A percentile compares a stretch with the other conserved stretches of the same genome.
These are phyloP conservation scores for Acanthamoeba castellanii DNA, from an alignment of 208 protist species.

Conservation along the genomic window DNA sequence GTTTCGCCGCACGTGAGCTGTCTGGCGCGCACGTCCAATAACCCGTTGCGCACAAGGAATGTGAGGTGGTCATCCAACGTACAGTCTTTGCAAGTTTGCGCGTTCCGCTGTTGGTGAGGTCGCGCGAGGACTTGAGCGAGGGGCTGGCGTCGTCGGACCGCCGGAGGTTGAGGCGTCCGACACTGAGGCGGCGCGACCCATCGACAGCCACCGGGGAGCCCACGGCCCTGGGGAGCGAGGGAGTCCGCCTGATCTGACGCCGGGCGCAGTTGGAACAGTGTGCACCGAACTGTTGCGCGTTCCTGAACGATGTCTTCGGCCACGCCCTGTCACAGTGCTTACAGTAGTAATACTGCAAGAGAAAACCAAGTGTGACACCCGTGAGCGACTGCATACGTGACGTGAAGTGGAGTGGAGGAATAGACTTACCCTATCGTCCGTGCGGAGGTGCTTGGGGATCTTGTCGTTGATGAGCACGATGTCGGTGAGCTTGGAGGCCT, in stretches of 20 bases:
- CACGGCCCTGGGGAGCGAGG: neutral
- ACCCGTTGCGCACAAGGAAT: no score
- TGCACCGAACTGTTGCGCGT: constrained; percentile 71
- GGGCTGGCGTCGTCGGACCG: neutral
- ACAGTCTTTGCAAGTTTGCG: neutral
- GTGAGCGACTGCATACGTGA: neutral
- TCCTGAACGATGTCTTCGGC: constrained; percentile 61
- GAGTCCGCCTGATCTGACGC: neutral
- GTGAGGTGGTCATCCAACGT: neutral
- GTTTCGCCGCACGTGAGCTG: neutral
- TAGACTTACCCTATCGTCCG: neutral
- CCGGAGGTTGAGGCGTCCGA: neutral
- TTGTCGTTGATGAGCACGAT: constrained; percentile 47
- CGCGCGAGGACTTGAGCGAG: constrained; percentile 1
- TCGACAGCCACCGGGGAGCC: neutral
- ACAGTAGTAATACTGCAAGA: constrained; percentile 48
- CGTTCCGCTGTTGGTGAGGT: neutral
- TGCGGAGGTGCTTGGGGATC: constrained; percentile 17
- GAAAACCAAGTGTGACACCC: neutral
- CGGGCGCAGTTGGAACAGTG: constrained; percentile 66
- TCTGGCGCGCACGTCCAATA: neutral
- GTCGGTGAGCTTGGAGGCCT: constrained; percentile 26
- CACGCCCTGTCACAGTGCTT: constrained; percentile 71
- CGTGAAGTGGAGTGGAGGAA: neutral
- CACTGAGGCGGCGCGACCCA: neutral